Percentiles rank a stretch among this genome's conserved stretches.
Evolutionary conservation across 1,284 basidiomycete species (phyloP).

Genomic region (Cutaneotrichosporon spelunceum): DNA sequence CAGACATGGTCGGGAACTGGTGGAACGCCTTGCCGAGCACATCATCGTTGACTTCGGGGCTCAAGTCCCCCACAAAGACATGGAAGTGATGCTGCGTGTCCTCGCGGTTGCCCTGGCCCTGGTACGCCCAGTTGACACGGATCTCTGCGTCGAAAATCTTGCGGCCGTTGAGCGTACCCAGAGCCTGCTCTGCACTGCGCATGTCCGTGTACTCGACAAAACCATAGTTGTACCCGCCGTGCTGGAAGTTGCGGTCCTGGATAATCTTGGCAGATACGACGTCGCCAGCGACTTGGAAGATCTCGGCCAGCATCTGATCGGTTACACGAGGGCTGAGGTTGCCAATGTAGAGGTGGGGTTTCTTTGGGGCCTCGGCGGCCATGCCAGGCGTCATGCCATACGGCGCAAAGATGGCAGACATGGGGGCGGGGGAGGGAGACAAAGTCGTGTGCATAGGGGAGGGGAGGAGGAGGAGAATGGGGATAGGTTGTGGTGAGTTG

Average conservation of each 20-base stretch:
- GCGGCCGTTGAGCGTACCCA: slow-evolving; percentile 93
- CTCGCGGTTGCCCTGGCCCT: slow-evolving; percentile 77
- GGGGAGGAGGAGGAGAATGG: not conserved
- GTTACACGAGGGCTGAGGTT: slow-evolving; percentile 87
- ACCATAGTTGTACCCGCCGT: slow-evolving; percentile 96
- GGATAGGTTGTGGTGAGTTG: not conserved
- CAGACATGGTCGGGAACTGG: slow-evolving; percentile 89
- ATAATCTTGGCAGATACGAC: slow-evolving; percentile 99
- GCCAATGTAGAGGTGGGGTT: slow-evolving; percentile 93
- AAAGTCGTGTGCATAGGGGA: not conserved
- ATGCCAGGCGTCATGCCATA: slow-evolving; percentile 8
- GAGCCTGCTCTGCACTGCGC: slow-evolving; percentile 92
- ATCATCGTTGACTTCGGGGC: slow-evolving; percentile 97
- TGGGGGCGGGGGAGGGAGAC: not conserved
- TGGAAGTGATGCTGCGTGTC: slow-evolving; percentile 94
- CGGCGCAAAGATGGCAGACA: not conserved
- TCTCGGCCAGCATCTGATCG: slow-evolving; percentile 76
- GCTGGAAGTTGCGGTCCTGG: slow-evolving; percentile 94
- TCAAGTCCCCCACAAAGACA: slow-evolving; percentile 97
- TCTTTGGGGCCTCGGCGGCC: slow-evolving; percentile 42
- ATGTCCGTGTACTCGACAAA: slow-evolving; percentile 98
- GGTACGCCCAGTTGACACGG: slow-evolving; percentile 96
- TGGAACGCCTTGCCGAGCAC: slow-evolving; percentile 92
- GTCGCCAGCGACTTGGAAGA: slow-evolving; percentile 90
- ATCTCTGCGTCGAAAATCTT: slow-evolving; percentile 98